phyloP scores from a whole-genome alignment of 495 filamentous ascomycete species.

The Aspergillus campestris region DNA sequence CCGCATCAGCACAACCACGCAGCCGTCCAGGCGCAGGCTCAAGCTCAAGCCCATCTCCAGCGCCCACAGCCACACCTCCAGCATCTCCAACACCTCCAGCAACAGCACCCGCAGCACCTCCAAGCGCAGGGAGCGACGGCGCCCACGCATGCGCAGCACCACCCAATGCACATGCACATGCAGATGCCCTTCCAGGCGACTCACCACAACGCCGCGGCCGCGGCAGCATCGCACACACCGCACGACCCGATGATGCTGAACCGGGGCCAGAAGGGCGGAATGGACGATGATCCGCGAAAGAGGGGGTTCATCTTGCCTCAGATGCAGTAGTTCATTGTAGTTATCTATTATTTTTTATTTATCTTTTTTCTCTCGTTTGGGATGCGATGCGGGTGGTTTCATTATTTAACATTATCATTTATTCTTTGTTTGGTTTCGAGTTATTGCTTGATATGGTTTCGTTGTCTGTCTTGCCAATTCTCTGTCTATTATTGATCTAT shows the following conservation, averaged over 20 bases:
- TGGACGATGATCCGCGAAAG: slow-evolving; percentile 28
- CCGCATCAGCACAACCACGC: slow-evolving; percentile 3
- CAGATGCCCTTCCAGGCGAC: not conserved
- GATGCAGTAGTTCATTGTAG: slow-evolving; percentile 5
- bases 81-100: slow-evolving; percentile 1
- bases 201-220: not conserved
- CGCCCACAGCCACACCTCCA: slow-evolving; percentile 3
- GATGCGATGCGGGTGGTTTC: too few species aligned
- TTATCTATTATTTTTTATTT: too few species aligned
- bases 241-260: slow-evolving; percentile 14
- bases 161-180: too few species aligned
- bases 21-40: not conserved
- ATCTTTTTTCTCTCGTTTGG: too few species aligned
- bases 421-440: not conserved
- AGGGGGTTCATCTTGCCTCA: slow-evolving; percentile 25
- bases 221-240: not conserved
- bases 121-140: too few species aligned
- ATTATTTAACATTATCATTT: not conserved
- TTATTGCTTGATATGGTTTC: not conserved
- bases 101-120: not conserved
- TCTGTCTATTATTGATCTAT: not conserved
- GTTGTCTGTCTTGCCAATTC: not conserved
- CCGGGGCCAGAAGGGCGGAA: slow-evolving; percentile 17
- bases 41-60: slow-evolving; percentile 4
- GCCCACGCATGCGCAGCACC: too few species aligned